phyloP scores from a whole-genome alignment of 2,329 filamentous ascomycete genomes.

The Cladosporium sp. region DNA sequence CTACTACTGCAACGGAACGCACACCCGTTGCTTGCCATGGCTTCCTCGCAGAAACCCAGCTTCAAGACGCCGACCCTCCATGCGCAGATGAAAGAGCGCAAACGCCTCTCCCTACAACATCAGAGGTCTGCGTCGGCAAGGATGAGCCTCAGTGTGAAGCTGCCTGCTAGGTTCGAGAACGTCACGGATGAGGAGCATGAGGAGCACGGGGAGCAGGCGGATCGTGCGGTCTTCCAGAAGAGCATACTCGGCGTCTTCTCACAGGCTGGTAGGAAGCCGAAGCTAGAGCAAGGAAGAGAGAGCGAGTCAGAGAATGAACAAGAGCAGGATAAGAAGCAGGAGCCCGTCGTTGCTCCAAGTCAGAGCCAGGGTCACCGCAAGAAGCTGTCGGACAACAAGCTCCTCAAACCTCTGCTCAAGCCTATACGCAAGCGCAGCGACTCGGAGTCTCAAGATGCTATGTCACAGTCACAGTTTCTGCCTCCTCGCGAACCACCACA shows the following conservation, averaged over 20 bases:
- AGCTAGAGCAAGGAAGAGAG: slow-evolving; percentile 79
- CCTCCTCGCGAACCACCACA: slow-evolving; percentile 26
- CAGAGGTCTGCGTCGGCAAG: neutral
- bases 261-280: slow-evolving; percentile 79
- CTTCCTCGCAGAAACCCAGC: neutral
- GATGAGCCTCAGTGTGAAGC: slow-evolving; percentile 20
- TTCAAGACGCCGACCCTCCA: neutral
- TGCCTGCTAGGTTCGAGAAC: slow-evolving; percentile 29
- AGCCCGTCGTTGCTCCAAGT: slow-evolving; percentile 15
- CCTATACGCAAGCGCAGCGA: slow-evolving; percentile 44
- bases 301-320: slow-evolving; percentile 36
- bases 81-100: slow-evolving; percentile 9
- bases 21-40: neutral
- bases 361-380: slow-evolving; percentile 51
- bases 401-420: slow-evolving; percentile 66
- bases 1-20: neutral
- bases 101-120: neutral
- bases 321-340: slow-evolving; percentile 22
- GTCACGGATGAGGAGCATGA: slow-evolving; percentile 44
- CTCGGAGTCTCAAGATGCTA: slow-evolving; percentile 32
- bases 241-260: slow-evolving; percentile 92
- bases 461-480: slow-evolving; percentile 36
- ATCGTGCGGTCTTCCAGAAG: slow-evolving; percentile 76
- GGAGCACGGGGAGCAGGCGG: slow-evolving; percentile 57
- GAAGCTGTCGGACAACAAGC: slow-evolving; percentile 64